A percentile compares a stretch with the other conserved stretches of the same genome.
These are phyloP conservation scores for Halenospora varia DNA, from an alignment of 495 filamentous ascomycete genomes.

Conservation along the genomic window DNA sequence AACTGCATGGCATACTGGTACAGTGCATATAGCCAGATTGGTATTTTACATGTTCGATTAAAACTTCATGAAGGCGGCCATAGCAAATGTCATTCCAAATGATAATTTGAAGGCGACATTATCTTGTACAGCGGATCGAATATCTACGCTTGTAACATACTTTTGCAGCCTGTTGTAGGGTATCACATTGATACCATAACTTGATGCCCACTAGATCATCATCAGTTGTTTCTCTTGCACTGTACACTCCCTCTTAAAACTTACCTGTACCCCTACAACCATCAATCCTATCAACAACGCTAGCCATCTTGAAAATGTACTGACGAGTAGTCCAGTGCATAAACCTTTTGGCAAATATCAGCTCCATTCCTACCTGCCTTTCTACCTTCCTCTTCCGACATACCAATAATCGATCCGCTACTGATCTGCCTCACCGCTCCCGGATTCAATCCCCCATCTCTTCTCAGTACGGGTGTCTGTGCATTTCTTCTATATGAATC, in stretches of 20 bases:
- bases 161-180: constrained; percentile 55
- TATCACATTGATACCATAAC: constrained; percentile 70
- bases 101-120: constrained; percentile 74
- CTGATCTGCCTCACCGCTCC: constrained; percentile 63
- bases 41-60: constrained; percentile 26
- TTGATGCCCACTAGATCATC: constrained; percentile 57
- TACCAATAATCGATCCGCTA: constrained; percentile 62
- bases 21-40: background rate
- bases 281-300: constrained; percentile 68
- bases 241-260: too few species aligned
- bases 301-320: constrained; percentile 70
- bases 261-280: constrained; percentile 67
- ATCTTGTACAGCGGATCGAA: constrained; percentile 55
- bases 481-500: constrained; percentile 19
- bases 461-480: constrained; percentile 25
- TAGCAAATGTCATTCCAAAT: constrained; percentile 71
- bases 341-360: constrained; percentile 44
- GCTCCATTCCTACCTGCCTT: background rate
- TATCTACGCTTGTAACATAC: constrained; percentile 53
- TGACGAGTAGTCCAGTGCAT: constrained; percentile 63
- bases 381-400: constrained; percentile 3
- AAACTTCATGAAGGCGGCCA: constrained; percentile 70
- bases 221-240: background rate
- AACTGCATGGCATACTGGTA: background rate
- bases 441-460: constrained; percentile 38